Evolutionary conservation across 805 yeast species (phyloP).

Genomic region (Wickerhamiella brachini): DNA sequence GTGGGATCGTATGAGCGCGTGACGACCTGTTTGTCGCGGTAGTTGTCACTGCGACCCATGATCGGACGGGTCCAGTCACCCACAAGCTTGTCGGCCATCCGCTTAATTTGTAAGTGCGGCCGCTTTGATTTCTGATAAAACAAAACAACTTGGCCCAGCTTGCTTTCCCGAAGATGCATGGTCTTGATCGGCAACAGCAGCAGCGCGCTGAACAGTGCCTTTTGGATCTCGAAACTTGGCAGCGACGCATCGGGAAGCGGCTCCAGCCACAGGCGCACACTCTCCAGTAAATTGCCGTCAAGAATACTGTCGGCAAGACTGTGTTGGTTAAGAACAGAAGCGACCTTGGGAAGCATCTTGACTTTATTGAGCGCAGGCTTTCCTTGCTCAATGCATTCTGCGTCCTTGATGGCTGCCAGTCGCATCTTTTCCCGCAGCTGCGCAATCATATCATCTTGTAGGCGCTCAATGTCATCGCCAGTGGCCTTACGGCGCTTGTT

Average conservation of each 20-base stretch:
- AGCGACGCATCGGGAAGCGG: conserved; percentile 95
- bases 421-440: conserved; percentile 80
- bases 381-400: conserved; percentile 42
- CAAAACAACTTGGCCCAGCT: conserved; percentile 84
- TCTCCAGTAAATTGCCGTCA: conserved; percentile 86
- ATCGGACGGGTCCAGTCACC: conserved; percentile 99
- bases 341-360: conserved; percentile 66
- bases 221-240: conserved; percentile 96
- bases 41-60: conserved; percentile 88
- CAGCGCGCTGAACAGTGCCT: conserved; percentile 63
- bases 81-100: conserved; percentile 77
- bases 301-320: conserved; percentile 81
- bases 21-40: conserved; percentile 69
- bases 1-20: conserved; percentile 43
- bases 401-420: conserved; percentile 42
- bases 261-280: conserved; percentile 92
- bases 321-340: conserved; percentile 60
- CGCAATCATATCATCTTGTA: conserved; percentile 84
- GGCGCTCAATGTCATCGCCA: conserved; percentile 87
- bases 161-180: conserved; percentile 86
- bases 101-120: conserved; percentile 75
- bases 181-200: conserved; percentile 82
- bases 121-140: conserved; percentile 83
- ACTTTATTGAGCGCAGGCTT: conserved; percentile 65
- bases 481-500: conserved; percentile 51